A percentile compares a stretch with the other conserved stretches of the same genome.
These are phyloP conservation scores for carrot (Daucus carota) DNA, from an alignment of 129 eudicot species.

Conservation along the genomic window DNA sequence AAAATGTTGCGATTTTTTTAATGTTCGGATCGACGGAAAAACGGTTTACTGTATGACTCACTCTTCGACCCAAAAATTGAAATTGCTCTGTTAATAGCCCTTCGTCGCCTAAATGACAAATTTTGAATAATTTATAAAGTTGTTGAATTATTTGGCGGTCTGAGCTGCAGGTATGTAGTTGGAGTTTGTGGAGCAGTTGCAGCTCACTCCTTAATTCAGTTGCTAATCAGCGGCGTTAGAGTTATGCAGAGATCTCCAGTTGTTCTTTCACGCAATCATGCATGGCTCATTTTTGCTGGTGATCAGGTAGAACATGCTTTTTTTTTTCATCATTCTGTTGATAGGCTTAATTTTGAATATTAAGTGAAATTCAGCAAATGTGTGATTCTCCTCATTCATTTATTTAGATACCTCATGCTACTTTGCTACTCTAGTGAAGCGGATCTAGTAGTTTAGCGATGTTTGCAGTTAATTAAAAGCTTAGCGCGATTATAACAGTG, in stretches of 20 bases:
- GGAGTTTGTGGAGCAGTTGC: conserved; percentile 74
- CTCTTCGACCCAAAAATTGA: background rate
- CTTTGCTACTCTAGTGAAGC: background rate
- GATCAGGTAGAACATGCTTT: conserved; percentile 59
- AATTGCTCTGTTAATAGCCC: too few species aligned
- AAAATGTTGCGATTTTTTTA: background rate
- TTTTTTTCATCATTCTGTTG: background rate
- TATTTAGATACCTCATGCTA: background rate
- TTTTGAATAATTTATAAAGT: background rate
- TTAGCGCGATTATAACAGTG: background rate
- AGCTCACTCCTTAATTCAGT: conserved; percentile 66
- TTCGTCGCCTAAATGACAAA: background rate
- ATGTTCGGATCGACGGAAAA: background rate
- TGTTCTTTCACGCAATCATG: conserved; percentile 62
- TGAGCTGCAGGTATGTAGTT: conserved; percentile 49
- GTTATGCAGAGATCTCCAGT: conserved; percentile 37
- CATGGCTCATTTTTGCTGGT: conserved; percentile 78
- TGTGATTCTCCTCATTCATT: background rate
- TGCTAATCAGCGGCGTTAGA: conserved; percentile 41
- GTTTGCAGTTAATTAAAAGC: background rate
- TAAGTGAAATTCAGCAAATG: background rate
- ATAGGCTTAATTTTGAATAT: background rate
- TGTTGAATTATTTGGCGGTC: background rate
- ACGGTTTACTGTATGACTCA: background rate
- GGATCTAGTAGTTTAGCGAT: background rate